Base-by-base conservation (phyloP, 495 filamentous ascomycete species). In the Hyphodiscus hymeniophilus region DNA sequence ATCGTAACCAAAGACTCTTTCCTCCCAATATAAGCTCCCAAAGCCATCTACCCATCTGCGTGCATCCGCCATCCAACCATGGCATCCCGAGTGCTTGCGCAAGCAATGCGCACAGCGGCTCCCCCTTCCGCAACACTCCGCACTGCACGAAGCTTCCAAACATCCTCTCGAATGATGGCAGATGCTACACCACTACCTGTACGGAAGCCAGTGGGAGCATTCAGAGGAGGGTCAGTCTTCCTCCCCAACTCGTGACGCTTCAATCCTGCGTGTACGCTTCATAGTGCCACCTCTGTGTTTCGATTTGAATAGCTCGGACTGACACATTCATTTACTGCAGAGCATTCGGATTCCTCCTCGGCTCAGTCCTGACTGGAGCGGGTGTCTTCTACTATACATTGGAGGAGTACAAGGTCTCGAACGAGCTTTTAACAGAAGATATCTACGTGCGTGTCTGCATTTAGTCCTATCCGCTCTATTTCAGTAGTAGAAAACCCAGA, bases 401-500 rank as follows among this genome's bases (percentile, higher is more conserved):
- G 47, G 81, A 87, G 60, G 90, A 98, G 64, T 97, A 97, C 66
- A 83, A 87, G 65, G 74, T 92, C 31, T 85, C 89, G 46, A 98
- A 97, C 66, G 87, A 95, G 67, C 76, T 95, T 62, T 68, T 98
- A 66, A 92, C 85, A 36, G 87, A 94, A 67, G 92, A 98, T 71
- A 95, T 98, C 64, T 85, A 85, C 68, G 92, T 97, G 79, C 62
- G 87, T 80, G 56, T 45, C 31, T 55, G 34, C 51, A 44, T 34
- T 23, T 51, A 41, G 22, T 30, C 54, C 28, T 41, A 47, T 32
- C 34, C 36, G 24, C 55, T 51, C 12, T 17, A 13, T 13, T 36
- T 4, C 33, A 3, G 16, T 36, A 36, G 33, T 4, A 36, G 33
- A 36, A 3, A 4, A 36, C 16, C 13, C 33, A 36, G 33, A 13